A percentile compares a stretch with the other conserved stretches of the same genome.
Evolutionary conservation across 1,139 yeast species (phyloP).

Genomic region (Yarrowia galli): DNA sequence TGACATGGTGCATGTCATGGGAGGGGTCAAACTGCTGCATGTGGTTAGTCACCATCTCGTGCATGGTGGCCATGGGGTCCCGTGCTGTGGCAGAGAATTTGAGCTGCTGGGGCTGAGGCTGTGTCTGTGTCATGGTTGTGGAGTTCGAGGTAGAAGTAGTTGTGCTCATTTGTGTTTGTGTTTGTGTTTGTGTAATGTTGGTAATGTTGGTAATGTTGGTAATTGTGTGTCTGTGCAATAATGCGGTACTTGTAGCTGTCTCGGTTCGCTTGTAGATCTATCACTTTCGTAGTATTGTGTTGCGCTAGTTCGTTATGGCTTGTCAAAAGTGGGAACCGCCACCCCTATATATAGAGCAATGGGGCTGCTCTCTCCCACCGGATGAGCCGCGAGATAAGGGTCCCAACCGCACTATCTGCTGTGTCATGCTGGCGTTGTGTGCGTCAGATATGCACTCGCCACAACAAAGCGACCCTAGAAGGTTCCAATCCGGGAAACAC

Average conservation of each 20-base stretch:
- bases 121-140: conserved; percentile 33
- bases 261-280: not conserved
- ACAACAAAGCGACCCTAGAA: conserved; percentile 29
- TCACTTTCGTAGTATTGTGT: conserved; percentile 17
- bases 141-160: conserved; percentile 20
- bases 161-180: conserved; percentile 38
- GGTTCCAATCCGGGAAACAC: conserved; percentile 37
- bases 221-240: conserved; percentile 9
- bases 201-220: not conserved
- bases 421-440: conserved; percentile 29
- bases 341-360: conserved; percentile 23
- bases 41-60: conserved; percentile 39
- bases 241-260: not conserved
- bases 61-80: conserved; percentile 25
- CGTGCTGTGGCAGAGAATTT: conserved; percentile 23
- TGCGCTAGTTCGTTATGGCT: conserved; percentile 30
- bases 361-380: conserved; percentile 26
- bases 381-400: conserved; percentile 36
- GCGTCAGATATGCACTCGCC: conserved; percentile 24
- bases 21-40: conserved; percentile 50
- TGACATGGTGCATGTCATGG: conserved; percentile 49
- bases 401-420: conserved; percentile 30
- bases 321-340: not conserved
- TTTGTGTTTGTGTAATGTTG: conserved; percentile 11
- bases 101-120: conserved; percentile 33